phyloP scores from a whole-genome alignment of 495 filamentous ascomycete species.

The Aspergillus asperescens region DNA sequence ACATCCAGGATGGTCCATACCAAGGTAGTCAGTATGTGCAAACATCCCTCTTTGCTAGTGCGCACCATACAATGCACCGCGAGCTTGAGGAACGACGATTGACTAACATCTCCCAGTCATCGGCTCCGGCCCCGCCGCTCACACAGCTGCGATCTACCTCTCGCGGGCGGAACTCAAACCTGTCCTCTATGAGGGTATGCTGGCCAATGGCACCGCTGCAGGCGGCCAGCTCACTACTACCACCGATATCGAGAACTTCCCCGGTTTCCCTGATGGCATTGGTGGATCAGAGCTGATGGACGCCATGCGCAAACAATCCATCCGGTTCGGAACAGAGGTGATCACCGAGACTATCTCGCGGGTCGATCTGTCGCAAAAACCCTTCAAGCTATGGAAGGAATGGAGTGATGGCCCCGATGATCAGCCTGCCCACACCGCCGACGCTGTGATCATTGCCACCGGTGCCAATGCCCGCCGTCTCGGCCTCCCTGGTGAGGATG shows the following conservation, averaged over 20 bases:
- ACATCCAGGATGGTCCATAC: constrained; percentile 63
- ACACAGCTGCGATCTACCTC: constrained; percentile 95
- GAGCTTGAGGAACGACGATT: too few species aligned
- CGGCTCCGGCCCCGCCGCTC: constrained; percentile 93
- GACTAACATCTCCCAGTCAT: constrained; percentile 46
- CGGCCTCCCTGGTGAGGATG: constrained; percentile 80
- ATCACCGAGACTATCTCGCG: constrained; percentile 85
- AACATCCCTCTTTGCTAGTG: not conserved
- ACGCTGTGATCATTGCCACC: constrained; percentile 89
- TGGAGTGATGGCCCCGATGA: constrained; percentile 65
- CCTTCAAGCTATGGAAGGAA: constrained; percentile 89
- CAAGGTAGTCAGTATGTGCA: constrained; percentile 68
- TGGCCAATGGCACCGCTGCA: constrained; percentile 92
- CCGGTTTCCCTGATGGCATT: constrained; percentile 85
- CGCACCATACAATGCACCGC: not conserved
- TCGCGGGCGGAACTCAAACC: constrained; percentile 85
- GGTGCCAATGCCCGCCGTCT: constrained; percentile 85
- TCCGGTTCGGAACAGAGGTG: constrained; percentile 86
- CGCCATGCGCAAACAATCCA: constrained; percentile 85
- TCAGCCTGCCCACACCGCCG: constrained; percentile 70
- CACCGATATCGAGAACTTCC: constrained; percentile 97
- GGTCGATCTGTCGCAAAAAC: constrained; percentile 76
- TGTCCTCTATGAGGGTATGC: constrained; percentile 94
- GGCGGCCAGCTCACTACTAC: constrained; percentile 97
- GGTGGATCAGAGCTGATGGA: constrained; percentile 88